Percentiles rank a stretch among this genome's conserved stretches.
phyloP scores from a whole-genome alignment of 1,284 basidiomycete species.

The Pisolithus thermaeus region DNA sequence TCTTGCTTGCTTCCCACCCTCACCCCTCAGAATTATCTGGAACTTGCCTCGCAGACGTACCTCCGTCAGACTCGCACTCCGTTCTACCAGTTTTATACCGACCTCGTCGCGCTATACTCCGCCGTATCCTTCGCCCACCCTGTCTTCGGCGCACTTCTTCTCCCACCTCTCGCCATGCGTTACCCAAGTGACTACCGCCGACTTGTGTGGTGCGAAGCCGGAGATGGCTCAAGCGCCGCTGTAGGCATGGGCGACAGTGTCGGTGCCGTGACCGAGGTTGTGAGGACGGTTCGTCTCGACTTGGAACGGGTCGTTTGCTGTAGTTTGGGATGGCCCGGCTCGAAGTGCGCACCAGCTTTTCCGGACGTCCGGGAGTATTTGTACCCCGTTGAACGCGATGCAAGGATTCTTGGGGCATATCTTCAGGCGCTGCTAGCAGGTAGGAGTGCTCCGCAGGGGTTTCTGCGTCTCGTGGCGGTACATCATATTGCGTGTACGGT shows the following conservation, averaged over 20 bases:
- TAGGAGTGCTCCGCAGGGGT: constrained; percentile 40
- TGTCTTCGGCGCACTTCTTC: constrained; percentile 71
- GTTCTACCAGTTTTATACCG: constrained; percentile 94
- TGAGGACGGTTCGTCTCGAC: constrained; percentile 52
- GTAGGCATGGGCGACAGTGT: neutral
- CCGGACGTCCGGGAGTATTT: constrained; percentile 57
- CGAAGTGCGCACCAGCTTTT: constrained; percentile 18
- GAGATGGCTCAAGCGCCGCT: constrained; percentile 54
- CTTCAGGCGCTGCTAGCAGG: constrained; percentile 45
- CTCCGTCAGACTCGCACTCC: constrained; percentile 59
- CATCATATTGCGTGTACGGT: constrained; percentile 78
- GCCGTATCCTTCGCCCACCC: constrained; percentile 84
- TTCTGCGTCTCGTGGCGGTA: constrained; percentile 66
- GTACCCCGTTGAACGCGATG: constrained; percentile 65
- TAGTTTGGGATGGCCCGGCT: neutral
- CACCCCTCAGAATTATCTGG: constrained; percentile 33
- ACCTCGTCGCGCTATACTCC: constrained; percentile 86
- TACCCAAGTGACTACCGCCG: constrained; percentile 83
- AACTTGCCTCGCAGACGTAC: constrained; percentile 55
- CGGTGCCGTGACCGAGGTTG: constrained; percentile 35
- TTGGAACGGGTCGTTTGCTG: constrained; percentile 29
- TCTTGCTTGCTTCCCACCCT: constrained; percentile 11
- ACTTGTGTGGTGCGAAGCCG: constrained; percentile 59
- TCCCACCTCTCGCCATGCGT: constrained; percentile 67
- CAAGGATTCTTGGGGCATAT: constrained; percentile 57